These are phyloP conservation scores for Pelargonium cotyledonis DNA, from an alignment of 441 rosid genomes.

Conservation along the genomic window DNA sequence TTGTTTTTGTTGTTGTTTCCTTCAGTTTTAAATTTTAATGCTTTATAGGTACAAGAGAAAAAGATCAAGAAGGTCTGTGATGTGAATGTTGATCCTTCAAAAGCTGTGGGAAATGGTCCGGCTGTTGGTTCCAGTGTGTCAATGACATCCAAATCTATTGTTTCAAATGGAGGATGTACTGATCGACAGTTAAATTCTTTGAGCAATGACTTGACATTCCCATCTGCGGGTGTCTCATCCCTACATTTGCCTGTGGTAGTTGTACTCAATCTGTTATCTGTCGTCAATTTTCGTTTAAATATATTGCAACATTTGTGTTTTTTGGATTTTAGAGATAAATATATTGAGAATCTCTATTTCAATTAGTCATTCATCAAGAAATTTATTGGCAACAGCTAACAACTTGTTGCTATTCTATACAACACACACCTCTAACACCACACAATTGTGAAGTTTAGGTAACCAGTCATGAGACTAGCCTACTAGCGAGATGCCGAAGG, in stretches of 20 bases:
- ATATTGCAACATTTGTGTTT: background rate
- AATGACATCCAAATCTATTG: conserved; percentile 33
- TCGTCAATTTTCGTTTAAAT: background rate
- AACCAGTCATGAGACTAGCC: conserved; percentile 73
- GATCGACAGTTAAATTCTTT: conserved; percentile 36
- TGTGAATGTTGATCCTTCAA: conserved; percentile 67
- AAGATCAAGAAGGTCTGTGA: conserved; percentile 83
- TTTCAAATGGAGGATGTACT: conserved; percentile 59
- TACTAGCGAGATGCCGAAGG: conserved; percentile 87
- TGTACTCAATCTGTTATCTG: conserved; percentile 31
- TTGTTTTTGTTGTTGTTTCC: conserved; percentile 13
- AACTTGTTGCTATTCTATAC: background rate
- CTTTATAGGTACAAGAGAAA: conserved; percentile 83
- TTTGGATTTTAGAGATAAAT: background rate
- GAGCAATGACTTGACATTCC: conserved; percentile 55
- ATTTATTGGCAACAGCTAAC: conserved; percentile 2
- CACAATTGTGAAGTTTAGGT: conserved; percentile 37
- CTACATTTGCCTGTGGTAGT: conserved; percentile 91
- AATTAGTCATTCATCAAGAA: background rate
- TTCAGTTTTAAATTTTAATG: too few relatives aligned
- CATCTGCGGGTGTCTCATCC: conserved; percentile 69
- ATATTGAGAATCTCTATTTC: background rate
- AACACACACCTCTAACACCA: conserved; percentile 9
- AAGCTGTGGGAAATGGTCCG: conserved; percentile 56
- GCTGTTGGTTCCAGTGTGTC: conserved; percentile 61